phyloP scores from a whole-genome alignment of 192 early-diverging fungal species.

The Obelidium mucronatum region DNA sequence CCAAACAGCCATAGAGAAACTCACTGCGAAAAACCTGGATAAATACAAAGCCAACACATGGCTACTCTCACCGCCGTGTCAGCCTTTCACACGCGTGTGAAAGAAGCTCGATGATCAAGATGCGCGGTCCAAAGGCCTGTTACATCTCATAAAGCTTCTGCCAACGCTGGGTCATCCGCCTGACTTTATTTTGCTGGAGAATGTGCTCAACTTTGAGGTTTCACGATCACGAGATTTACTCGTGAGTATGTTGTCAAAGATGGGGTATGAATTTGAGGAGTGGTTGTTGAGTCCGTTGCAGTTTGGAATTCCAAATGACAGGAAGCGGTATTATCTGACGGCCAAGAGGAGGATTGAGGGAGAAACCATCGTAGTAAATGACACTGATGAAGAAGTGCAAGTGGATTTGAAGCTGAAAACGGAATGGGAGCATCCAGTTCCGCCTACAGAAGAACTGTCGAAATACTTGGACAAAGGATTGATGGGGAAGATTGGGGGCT shows the following conservation, averaged over 20 bases:
- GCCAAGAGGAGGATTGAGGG: slow-evolving; percentile 9
- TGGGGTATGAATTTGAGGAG: slow-evolving; percentile 54
- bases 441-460: background rate
- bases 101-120: slow-evolving; percentile 73
- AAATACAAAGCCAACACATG: slow-evolving; percentile 79
- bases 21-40: slow-evolving; percentile 57
- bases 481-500: slow-evolving; percentile 9
- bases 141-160: slow-evolving; percentile 54
- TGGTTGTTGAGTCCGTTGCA: slow-evolving; percentile 55
- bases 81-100: slow-evolving; percentile 69
- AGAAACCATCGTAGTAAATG: background rate
- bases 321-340: slow-evolving; percentile 61
- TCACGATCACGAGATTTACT: slow-evolving; percentile 39
- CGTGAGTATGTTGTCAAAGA: slow-evolving; percentile 40
- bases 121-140: slow-evolving; percentile 47
- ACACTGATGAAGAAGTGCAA: background rate
- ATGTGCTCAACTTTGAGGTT: slow-evolving; percentile 65
- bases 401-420: slow-evolving; percentile 1
- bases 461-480: background rate
- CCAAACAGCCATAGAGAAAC: slow-evolving; percentile 56
- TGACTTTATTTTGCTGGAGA: slow-evolving; percentile 61
- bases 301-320: slow-evolving; percentile 62
- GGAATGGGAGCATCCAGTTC: background rate
- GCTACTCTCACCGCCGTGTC: slow-evolving; percentile 91
- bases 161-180: slow-evolving; percentile 45